Percentiles rank a stretch among this genome's conserved stretches.
These are phyloP conservation scores for Pyricularia pennisetigena DNA, from an alignment of 2,329 filamentous ascomycete genomes.

Conservation along the genomic window DNA sequence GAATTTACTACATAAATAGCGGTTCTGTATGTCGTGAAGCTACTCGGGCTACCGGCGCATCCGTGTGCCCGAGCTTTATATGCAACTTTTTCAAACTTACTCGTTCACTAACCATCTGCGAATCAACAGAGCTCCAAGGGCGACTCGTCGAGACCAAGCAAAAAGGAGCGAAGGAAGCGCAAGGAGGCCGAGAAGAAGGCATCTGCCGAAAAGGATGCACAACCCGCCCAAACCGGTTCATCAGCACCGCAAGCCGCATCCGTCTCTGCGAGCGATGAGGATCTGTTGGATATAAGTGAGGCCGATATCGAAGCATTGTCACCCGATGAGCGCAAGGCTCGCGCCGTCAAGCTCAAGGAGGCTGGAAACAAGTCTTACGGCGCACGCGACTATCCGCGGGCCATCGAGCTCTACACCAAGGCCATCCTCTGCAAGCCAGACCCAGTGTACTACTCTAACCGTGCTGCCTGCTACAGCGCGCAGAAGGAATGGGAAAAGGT, in stretches of 20 bases:
- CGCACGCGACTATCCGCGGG: conserved; percentile 83
- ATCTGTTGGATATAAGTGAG: conserved; percentile 60
- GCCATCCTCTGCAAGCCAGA: conserved; percentile 96
- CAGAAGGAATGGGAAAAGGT: conserved; percentile 91
- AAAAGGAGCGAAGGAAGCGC: conserved; percentile 82
- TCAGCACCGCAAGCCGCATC: conserved; percentile 38
- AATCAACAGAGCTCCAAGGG: conserved; percentile 20
- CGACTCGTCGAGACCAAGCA: conserved; percentile 63
- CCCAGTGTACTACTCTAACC: conserved; percentile 97
- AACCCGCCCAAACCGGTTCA: conserved; percentile 9
- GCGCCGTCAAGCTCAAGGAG: conserved; percentile 85
- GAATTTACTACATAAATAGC: conserved; percentile 73
- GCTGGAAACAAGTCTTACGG: conserved; percentile 95
- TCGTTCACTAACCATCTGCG: not conserved
- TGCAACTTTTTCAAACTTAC: not conserved
- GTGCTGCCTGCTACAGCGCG: conserved; percentile 94
- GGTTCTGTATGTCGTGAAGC: conserved; percentile 36
- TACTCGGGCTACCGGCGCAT: not conserved
- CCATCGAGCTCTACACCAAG: conserved; percentile 91
- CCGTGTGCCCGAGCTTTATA: not conserved
- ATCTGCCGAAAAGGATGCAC: conserved; percentile 15
- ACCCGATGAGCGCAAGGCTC: conserved; percentile 68
- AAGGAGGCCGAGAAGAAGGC: conserved; percentile 61
- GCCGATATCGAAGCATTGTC: conserved; percentile 39
- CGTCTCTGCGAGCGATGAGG: conserved; percentile 47